phyloP scores from a whole-genome alignment of 2,329 filamentous ascomycete species.

The Neonectria neomacrospora region DNA sequence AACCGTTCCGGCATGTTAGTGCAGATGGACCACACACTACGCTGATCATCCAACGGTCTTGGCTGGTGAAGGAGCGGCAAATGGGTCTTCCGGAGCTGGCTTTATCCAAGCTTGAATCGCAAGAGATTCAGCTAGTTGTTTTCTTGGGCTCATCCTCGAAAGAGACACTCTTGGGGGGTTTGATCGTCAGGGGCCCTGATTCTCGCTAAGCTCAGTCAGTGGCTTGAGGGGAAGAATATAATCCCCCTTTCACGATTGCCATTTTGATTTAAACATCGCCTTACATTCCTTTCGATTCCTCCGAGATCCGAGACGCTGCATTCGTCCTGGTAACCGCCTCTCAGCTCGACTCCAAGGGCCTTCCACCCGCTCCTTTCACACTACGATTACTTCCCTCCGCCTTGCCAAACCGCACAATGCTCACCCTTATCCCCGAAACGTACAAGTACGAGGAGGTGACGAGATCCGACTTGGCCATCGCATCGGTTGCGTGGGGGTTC shows the following conservation, averaged over 20 bases:
- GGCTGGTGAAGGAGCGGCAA: not conserved
- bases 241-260: not conserved
- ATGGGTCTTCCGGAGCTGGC: not conserved
- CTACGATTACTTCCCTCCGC: not conserved
- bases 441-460: slow-evolving; percentile 23
- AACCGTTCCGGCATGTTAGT: not conserved
- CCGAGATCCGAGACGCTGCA: not conserved
- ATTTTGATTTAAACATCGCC: not conserved
- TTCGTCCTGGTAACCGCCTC: not conserved
- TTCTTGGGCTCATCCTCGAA: not conserved
- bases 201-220: not conserved
- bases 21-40: not conserved
- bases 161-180: not conserved
- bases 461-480: slow-evolving; percentile 28
- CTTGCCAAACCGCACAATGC: not conserved
- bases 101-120: not conserved
- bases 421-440: slow-evolving; percentile 10
- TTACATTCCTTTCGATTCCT: not conserved
- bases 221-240: not conserved
- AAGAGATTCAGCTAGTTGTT: not conserved
- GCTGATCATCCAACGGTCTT: not conserved
- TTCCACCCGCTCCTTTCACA: not conserved
- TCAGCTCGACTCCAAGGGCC: not conserved
- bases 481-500: slow-evolving; percentile 50
- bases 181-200: not conserved